phyloP scores from a whole-genome alignment of 192 early-diverging fungal species.

The Podochytrium sp. region DNA sequence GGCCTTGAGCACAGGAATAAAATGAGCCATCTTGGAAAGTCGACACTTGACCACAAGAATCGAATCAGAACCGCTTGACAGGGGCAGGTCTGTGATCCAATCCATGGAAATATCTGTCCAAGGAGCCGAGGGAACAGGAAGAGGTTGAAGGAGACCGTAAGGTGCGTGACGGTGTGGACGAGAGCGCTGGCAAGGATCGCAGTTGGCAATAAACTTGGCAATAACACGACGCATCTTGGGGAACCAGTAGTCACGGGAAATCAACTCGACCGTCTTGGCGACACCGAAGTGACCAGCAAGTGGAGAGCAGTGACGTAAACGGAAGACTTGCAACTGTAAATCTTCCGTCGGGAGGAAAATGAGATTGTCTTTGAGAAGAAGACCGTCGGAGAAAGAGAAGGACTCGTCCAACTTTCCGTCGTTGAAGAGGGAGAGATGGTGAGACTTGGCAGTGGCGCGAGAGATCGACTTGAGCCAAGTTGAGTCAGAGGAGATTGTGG shows the following conservation, averaged over 20 bases:
- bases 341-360: not conserved
- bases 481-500: not conserved
- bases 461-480: not conserved
- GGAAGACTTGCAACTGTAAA: not conserved
- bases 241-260: constrained; percentile 14
- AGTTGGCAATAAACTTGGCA: not conserved
- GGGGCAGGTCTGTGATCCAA: constrained; percentile 8
- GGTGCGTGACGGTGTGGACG: constrained; percentile 22
- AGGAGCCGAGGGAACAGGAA: not conserved
- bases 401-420: not conserved
- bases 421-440: not conserved
- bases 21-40: constrained; percentile 36
- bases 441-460: not conserved
- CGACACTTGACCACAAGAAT: constrained; percentile 54
- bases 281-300: not conserved
- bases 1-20: not conserved
- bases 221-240: constrained; percentile 2
- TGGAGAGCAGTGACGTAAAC: not conserved
- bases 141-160: constrained; percentile 34
- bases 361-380: not conserved
- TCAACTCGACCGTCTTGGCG: not conserved
- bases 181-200: not conserved
- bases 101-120: constrained; percentile 26
- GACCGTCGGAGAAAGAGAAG: not conserved
- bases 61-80: constrained; percentile 20